These are phyloP conservation scores for Solioccasus polychromus DNA, from an alignment of 768 basidiomycete genomes.

Conservation along the genomic window DNA sequence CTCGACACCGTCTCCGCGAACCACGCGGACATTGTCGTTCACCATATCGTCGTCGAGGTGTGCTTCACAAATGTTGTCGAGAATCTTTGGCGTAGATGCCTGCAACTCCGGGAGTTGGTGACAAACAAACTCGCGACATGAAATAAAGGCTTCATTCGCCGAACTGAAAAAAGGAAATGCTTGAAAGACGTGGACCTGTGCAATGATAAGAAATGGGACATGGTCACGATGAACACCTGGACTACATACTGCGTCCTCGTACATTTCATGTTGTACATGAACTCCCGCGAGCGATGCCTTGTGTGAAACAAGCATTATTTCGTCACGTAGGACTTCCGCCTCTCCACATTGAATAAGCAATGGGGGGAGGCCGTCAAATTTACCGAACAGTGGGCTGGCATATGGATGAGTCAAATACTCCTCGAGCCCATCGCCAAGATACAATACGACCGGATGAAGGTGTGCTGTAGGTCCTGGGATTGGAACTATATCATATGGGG, in stretches of 20 bases:
- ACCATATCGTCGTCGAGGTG: constrained; percentile 69
- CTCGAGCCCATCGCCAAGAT: constrained; percentile 78
- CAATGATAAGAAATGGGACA: constrained; percentile 1
- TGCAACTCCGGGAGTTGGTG: constrained; percentile 54
- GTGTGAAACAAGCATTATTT: constrained; percentile 86
- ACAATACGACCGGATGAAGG: constrained; percentile 91
- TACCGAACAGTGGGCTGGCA: constrained; percentile 91
- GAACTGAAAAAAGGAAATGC: constrained; percentile 75
- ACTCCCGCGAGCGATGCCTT: constrained; percentile 89
- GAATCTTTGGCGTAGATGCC: constrained; percentile 45
- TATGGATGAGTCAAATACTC: constrained; percentile 94
- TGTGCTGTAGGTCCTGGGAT: constrained; percentile 72
- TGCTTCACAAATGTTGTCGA: constrained; percentile 54
- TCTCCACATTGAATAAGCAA: constrained; percentile 91
- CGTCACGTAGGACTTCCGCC: constrained; percentile 93
- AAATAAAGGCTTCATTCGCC: constrained; percentile 62
- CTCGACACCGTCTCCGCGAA: constrained; percentile 72
- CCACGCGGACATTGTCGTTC: constrained; percentile 61
- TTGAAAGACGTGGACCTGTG: constrained; percentile 88
- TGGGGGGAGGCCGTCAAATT: constrained; percentile 83
- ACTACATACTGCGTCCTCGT: constrained; percentile 79
- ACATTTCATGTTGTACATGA: constrained; percentile 81
- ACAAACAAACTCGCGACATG: constrained; percentile 68
- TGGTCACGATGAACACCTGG: not conserved
- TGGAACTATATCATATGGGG: constrained; percentile 79